Evolutionary conservation across 140 eudicot species (phyloP), one percentile per base, ranked within the genome.

Genomic region (Senecio squalidus): DNA sequence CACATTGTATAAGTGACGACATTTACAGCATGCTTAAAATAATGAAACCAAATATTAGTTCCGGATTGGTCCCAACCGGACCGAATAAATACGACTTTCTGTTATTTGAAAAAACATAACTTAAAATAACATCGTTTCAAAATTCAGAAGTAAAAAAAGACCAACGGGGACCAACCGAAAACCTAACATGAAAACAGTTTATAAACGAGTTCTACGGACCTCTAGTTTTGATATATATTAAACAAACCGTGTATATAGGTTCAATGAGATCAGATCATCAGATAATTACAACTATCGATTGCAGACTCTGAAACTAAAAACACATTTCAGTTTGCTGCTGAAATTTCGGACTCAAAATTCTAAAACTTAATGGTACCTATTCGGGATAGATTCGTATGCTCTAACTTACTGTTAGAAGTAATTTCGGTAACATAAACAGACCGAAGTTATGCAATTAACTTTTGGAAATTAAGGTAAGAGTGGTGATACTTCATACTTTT

Each of bases 401-500:
- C 76, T 77, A n/a, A 70, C 78, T 62, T 69, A 74, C 64, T 66
- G 92, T 84, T 82, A 85, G 80, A 44, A 58, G 79, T 71, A 82
- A 75, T 44, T 67, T 64, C 69, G 78, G 79, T 54, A 80, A 58
- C 66, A 49, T 55, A 77, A 79, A 76, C 82, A 70, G 64, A 82
- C 89, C 88, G 69, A 75, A 84, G 63, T 81, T 69, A 74, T 83
- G 29, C 51, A 63, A 62, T 54, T 63, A 45, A 45, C 64, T 62
- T 53, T 31, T 22, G 24, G 28, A 46, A 73, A 20, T 13, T 11
- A 23, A 55, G 33, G 64, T 31, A 30, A 21, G 51, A 45, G 38
- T 34, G 43, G 10, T 51, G 25, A 36, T 9, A 55, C 10, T 15
- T 60, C 51, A 16, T 13, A 26, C 46, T 34, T 44, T 59, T 25